Base-by-base conservation (phyloP, 1,284 basidiomycete genomes). In the Apiotrichum gracile region DNA sequence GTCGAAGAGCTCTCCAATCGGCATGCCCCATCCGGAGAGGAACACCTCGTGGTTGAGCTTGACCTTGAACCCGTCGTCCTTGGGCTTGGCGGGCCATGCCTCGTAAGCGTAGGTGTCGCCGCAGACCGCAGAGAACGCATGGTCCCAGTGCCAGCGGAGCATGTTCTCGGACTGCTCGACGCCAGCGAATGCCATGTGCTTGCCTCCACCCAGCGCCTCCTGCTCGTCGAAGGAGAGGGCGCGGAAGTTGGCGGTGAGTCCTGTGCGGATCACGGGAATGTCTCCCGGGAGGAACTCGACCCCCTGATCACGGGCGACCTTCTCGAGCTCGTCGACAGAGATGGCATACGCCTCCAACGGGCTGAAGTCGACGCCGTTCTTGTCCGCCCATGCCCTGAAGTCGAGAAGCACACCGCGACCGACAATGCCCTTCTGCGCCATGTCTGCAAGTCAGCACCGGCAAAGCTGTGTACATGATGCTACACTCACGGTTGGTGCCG, bases 1-100 rank as follows among this genome's bases (percentile, higher is more conserved):
- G 54, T 78, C 74, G 45, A 75, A 77, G 35, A 77, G 57, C 53
- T 78, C 76, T 21, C 76, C 77, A 33, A 77, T 76, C 12, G 67
- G 67, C 42, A 65, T 29, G 7, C 67, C 55, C 65, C 64, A 70
- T 57, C 68, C 62, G 10, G 57, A 60, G 6, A 69, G 47, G 58
- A 71, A 65, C 8, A 61, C 55, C 47, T 68, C 61, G 53, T 69
- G 67, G 25, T 59, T 25, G 58, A 51, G 16, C 47, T 26, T 8
- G 40, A 38, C 37, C 37, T 38, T 29, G n/a, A 21, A 21, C 48
- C 29, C 26, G 16, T 31, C 47, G 27, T 19, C 31, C 33, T 24
- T 25, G 14, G 40, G 42, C 40, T 52, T 51, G 8, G 49, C 49
- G 16, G 66, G 62, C 54, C 57, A 65, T 3, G 55, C 59, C 53